Evolutionary conservation across 495 filamentous ascomycete species (phyloP).

Genomic region (Aspergillus incahuasiensis): DNA sequence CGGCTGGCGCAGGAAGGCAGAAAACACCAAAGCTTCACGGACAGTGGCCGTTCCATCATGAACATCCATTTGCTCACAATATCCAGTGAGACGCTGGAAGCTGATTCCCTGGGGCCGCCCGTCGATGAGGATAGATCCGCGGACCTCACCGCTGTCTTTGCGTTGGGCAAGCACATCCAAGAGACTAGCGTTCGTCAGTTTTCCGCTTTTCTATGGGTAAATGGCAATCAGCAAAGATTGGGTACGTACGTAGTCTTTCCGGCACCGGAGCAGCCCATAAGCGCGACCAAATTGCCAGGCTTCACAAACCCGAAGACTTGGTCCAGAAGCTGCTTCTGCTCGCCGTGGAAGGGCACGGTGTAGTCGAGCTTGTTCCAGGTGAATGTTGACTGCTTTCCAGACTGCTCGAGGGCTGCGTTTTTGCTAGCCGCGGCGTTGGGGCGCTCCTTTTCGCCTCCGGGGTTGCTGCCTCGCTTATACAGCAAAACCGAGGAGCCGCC

Average conservation of each 20-base stretch:
- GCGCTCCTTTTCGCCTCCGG: conserved; percentile 28
- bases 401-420: conserved; percentile 11
- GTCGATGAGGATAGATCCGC: conserved; percentile 81
- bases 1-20: conserved; percentile 45
- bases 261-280: conserved; percentile 82
- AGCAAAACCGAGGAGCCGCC: conserved; percentile 59
- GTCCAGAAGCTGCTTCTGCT: conserved; percentile 58
- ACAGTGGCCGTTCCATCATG: conserved; percentile 56
- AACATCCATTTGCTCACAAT: conserved; percentile 79
- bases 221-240: too few relatives aligned
- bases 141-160: conserved; percentile 77
- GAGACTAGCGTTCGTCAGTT: neutral
- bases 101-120: conserved; percentile 62
- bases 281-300: conserved; percentile 71
- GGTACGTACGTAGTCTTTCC: conserved; percentile 72
- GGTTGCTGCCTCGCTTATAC: conserved; percentile 53
- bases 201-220: too few relatives aligned
- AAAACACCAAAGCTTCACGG: conserved; percentile 45
- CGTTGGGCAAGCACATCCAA: conserved; percentile 54
- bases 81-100: conserved; percentile 75
- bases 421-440: neutral
- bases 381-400: conserved; percentile 33
- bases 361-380: conserved; percentile 65
- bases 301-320: conserved; percentile 75
- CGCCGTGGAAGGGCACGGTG: conserved; percentile 52